Percentiles rank a stretch among this genome's conserved stretches.
These are phyloP conservation scores for Leptographium radiaticola DNA, from an alignment of 2,329 filamentous ascomycete species.

Conservation along the genomic window DNA sequence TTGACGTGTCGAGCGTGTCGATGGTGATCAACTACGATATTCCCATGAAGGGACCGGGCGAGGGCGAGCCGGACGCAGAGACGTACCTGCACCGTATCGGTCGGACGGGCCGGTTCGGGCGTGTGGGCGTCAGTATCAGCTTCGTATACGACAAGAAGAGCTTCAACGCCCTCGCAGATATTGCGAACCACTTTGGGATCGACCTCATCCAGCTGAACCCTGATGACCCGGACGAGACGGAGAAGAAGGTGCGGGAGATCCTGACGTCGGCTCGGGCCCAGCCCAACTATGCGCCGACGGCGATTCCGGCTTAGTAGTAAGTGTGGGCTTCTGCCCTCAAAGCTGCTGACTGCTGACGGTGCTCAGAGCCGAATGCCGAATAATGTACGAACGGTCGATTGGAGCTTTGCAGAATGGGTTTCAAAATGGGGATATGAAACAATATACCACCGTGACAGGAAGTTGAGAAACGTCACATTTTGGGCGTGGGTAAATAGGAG, in stretches of 20 bases:
- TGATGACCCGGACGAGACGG: slow-evolving; percentile 82
- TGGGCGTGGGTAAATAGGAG: not conserved
- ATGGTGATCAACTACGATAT: slow-evolving; percentile 98
- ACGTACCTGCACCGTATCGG: slow-evolving; percentile 98
- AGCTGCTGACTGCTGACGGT: not conserved
- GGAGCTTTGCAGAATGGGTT: not conserved
- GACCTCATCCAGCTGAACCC: slow-evolving; percentile 71
- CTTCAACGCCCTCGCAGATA: slow-evolving; percentile 66
- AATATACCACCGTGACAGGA: too few relatives aligned
- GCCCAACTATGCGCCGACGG: slow-evolving; percentile 23
- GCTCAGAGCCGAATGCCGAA: not conserved
- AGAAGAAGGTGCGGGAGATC: slow-evolving; percentile 67
- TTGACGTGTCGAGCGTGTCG: slow-evolving; percentile 81
- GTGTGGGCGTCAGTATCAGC: slow-evolving; percentile 88
- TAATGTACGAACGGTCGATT: not conserved
- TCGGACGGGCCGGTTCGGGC: slow-evolving; percentile 90
- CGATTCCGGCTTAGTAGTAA: slow-evolving; percentile 4
- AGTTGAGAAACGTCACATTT: not conserved
- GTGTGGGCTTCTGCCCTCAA: not conserved
- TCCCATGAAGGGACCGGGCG: slow-evolving; percentile 60
- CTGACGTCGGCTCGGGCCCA: slow-evolving; percentile 59
- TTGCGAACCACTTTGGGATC: slow-evolving; percentile 67
- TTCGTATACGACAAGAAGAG: slow-evolving; percentile 82
- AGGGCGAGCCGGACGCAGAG: slow-evolving; percentile 77
- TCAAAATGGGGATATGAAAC: too few relatives aligned